Conservation (phyloP, 169 alveolate species). For the Cryptosporidium viatorum region DNA sequence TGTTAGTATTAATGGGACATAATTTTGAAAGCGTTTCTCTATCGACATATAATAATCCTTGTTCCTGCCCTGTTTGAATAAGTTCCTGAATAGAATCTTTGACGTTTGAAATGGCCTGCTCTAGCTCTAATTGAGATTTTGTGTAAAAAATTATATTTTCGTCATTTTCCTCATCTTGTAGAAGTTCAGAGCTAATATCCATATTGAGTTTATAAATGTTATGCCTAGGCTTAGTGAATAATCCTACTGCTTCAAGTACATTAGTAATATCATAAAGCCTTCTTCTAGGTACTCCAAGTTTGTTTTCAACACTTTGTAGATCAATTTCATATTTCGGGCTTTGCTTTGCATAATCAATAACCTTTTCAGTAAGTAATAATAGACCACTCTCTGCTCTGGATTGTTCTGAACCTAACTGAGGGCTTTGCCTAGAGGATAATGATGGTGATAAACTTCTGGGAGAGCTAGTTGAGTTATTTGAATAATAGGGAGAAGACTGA, state of each 20-base stretch:
- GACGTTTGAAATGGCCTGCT: constrained; percentile 26
- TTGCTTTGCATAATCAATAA: constrained; percentile 64
- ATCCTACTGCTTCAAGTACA: constrained; percentile 68
- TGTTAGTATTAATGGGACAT: constrained; percentile 47
- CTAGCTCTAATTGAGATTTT: constrained; percentile 27
- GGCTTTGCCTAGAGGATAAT: constrained; percentile 43
- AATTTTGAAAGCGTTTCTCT: constrained; percentile 40
- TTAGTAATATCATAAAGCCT: constrained; percentile 70
- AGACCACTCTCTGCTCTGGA: constrained; percentile 73
- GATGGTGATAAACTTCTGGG: constrained; percentile 63
- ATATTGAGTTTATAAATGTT: constrained; percentile 55
- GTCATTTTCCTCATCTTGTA: constrained; percentile 63
- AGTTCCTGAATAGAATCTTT: constrained; percentile 26
- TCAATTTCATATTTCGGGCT: constrained; percentile 66
- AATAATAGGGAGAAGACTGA: constrained; percentile 50
- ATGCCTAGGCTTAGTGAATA: constrained; percentile 46
- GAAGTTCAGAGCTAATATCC: constrained; percentile 20
- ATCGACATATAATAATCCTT: constrained; percentile 45
- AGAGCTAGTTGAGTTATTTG: constrained; percentile 39
- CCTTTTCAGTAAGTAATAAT: constrained; percentile 59
- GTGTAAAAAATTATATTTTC: constrained; percentile 59
- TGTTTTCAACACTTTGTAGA: constrained; percentile 34
- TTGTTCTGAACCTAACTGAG: constrained; percentile 34
- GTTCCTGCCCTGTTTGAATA: constrained; percentile 19
- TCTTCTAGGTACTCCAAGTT: constrained; percentile 71